Conservation (phyloP, 2,329 filamentous ascomycete species). For the Xylaria arbuscula region DNA sequence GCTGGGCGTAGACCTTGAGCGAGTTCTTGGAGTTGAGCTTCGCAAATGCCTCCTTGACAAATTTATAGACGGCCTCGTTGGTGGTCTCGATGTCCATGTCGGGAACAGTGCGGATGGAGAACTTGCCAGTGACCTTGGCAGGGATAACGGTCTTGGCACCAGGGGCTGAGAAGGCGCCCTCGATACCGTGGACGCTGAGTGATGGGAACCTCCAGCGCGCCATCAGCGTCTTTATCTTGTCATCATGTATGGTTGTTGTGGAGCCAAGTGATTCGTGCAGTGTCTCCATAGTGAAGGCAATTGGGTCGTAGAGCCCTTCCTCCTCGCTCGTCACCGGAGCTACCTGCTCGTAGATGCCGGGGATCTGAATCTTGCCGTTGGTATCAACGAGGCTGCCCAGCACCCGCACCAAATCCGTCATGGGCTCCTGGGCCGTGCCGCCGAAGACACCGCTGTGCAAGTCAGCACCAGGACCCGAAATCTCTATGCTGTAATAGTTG, state of each 20-base stretch:
- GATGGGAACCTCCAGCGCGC: constrained; percentile 95
- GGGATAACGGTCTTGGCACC: constrained; percentile 99
- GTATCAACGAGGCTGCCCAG: constrained; percentile 88
- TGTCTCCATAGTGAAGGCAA: constrained; percentile 96
- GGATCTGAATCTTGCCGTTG: constrained; percentile 90
- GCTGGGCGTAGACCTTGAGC: constrained; percentile 81
- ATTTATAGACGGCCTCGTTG: constrained; percentile 84
- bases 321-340: constrained; percentile 89
- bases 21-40: constrained; percentile 94
- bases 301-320: constrained; percentile 85
- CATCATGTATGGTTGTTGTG: constrained; percentile 84
- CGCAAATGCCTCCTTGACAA: constrained; percentile 85
- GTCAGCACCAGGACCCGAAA: constrained; percentile 91
- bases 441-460: constrained; percentile 98
- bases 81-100: constrained; percentile 96
- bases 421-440: constrained; percentile 95
- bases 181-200: constrained; percentile 91
- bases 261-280: constrained; percentile 92
- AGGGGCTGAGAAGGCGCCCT: constrained; percentile 92
- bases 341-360: constrained; percentile 94
- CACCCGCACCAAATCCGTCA: constrained; percentile 91
- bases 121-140: constrained; percentile 97
- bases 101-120: constrained; percentile 96
- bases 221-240: constrained; percentile 95
- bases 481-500: constrained; percentile 96